Evolutionary conservation across 257 asterid genomes (phyloP).

Genomic region (Nicotiana obtusifolia): DNA sequence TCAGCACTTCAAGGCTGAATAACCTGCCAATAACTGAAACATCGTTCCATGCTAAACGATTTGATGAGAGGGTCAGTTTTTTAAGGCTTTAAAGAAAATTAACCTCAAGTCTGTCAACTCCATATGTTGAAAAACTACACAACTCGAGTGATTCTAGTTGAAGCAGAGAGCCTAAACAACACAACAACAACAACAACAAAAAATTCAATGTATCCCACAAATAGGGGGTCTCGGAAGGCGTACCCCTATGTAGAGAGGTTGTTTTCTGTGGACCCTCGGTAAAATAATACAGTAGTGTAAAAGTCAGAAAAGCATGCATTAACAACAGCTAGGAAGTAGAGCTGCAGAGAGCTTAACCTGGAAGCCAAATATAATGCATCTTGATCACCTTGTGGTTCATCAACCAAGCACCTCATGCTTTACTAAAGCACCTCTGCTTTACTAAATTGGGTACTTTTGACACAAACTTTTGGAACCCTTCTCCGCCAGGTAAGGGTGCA

Average conservation of each 20-base stretch:
- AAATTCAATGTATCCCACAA: too few relatives aligned
- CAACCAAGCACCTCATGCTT: neutral
- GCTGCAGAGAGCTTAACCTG: neutral
- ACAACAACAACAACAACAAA: too few relatives aligned
- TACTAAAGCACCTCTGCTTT: neutral
- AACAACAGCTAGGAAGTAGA: too few relatives aligned
- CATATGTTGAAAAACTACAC: too few relatives aligned
- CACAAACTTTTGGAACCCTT: neutral
- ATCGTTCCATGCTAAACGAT: neutral
- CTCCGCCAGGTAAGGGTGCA: neutral
- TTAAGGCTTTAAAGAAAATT: constrained; percentile 10
- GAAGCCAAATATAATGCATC: neutral
- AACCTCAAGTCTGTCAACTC: neutral
- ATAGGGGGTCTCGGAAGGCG: too few relatives aligned
- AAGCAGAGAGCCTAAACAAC: neutral
- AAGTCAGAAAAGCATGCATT: too few relatives aligned
- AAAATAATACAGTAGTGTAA: too few relatives aligned
- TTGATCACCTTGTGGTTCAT: too few relatives aligned
- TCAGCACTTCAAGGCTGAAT: neutral
- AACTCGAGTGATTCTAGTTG: constrained; percentile 10
- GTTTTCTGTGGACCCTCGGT: too few relatives aligned
- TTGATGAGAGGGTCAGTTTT: constrained; percentile 2
- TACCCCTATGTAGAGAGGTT: too few relatives aligned
- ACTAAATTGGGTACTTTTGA: neutral
- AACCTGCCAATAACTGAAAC: neutral